Conservation (phyloP, 1,139 yeast genomes). For the Geotrichum candidum region DNA sequence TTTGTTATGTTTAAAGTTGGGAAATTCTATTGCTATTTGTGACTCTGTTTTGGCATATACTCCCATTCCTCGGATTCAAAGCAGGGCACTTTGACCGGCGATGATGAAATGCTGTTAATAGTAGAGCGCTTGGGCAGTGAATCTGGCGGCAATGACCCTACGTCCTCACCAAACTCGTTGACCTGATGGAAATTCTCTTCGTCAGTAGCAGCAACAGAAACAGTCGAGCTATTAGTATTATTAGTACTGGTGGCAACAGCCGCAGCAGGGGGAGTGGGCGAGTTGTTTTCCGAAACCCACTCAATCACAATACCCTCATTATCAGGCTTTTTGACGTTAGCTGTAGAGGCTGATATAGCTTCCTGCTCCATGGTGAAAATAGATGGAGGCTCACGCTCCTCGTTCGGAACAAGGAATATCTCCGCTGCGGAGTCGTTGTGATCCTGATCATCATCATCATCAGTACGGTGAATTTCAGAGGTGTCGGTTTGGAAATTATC, state of each 20-base stretch:
- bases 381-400: neutral
- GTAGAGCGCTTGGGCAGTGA: neutral
- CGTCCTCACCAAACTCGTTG: neutral
- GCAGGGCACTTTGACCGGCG: conserved; percentile 5
- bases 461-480: neutral
- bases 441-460: neutral
- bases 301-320: neutral
- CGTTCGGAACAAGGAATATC: neutral
- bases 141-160: neutral
- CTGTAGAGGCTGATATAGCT: neutral
- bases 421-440: neutral
- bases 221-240: neutral
- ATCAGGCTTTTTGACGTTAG: neutral
- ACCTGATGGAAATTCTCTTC: neutral
- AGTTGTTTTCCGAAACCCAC: neutral
- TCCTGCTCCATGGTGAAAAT: neutral
- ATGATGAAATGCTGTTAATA: conserved; percentile 5
- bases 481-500: conserved; percentile 1
- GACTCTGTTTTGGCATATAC: conserved; percentile 5
- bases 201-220: neutral
- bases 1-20: neutral
- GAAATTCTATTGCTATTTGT: neutral
- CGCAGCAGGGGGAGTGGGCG: neutral
- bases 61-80: conserved; percentile 8
- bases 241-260: neutral